Percentiles rank a stretch among this genome's conserved stretches.
Conservation (phyloP, 1,284 basidiomycete species). For the Phellopilus nigrolimitatus region DNA sequence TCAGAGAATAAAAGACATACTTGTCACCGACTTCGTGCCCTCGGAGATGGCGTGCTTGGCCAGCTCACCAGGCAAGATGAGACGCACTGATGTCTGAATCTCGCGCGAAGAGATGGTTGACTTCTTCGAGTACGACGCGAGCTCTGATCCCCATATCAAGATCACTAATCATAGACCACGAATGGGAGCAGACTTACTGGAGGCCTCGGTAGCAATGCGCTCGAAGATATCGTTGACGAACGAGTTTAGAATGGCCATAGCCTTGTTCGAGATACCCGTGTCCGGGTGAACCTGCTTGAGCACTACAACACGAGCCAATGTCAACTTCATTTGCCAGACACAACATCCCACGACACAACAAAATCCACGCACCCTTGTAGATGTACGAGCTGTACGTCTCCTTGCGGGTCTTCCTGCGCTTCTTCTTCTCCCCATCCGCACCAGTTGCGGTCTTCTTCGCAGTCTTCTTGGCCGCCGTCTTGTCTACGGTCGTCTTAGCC, state of each 20-base stretch:
- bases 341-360: too few species aligned
- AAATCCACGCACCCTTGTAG: slow-evolving; percentile 49
- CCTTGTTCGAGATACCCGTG: slow-evolving; percentile 76
- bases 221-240: slow-evolving; percentile 72
- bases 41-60: slow-evolving; percentile 84
- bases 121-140: slow-evolving; percentile 72
- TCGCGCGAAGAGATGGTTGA: slow-evolving; percentile 72
- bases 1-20: slow-evolving; percentile 6
- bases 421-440: slow-evolving; percentile 51
- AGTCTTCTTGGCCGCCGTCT: slow-evolving; percentile 51
- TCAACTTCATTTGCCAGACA: not conserved
- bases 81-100: slow-evolving; percentile 69
- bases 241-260: slow-evolving; percentile 72
- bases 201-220: slow-evolving; percentile 66
- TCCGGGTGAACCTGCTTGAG: slow-evolving; percentile 73
- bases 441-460: slow-evolving; percentile 33
- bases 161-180: slow-evolving; percentile 1
- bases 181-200: slow-evolving; percentile 41
- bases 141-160: slow-evolving; percentile 35
- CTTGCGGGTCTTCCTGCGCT: slow-evolving; percentile 55
- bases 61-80: slow-evolving; percentile 71
- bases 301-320: slow-evolving; percentile 39
- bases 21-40: slow-evolving; percentile 52
- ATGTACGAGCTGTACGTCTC: slow-evolving; percentile 70
- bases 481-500: slow-evolving; percentile 36